Evolutionary conservation across 1,284 basidiomycete genomes (phyloP).

Genomic region (Boletellus deceptivus): DNA sequence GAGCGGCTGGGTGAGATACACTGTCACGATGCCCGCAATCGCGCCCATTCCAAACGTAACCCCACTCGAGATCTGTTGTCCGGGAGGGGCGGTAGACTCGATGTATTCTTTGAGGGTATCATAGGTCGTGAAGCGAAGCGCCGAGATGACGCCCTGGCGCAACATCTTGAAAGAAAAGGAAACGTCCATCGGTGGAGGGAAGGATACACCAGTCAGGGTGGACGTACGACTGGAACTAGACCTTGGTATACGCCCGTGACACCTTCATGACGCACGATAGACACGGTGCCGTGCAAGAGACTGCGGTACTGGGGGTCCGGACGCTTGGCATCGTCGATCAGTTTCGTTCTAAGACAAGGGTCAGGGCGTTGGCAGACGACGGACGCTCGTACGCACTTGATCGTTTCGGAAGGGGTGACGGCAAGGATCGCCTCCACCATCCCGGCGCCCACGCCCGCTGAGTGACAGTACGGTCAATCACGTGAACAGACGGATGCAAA

Average conservation of each 20-base stretch:
- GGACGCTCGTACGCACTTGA: constrained; percentile 67
- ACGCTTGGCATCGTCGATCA: constrained; percentile 92
- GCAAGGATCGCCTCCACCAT: constrained; percentile 94
- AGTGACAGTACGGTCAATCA: constrained; percentile 1
- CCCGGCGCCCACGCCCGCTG: constrained; percentile 92
- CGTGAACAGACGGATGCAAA: background rate
- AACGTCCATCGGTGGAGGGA: no score
- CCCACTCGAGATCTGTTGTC: no score
- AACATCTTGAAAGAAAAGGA: no score
- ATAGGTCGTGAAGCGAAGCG: no score
- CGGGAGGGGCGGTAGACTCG: no score
- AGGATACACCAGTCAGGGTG: background rate
- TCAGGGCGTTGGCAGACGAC: background rate
- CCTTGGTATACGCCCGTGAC: constrained; percentile 85
- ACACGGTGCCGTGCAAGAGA: constrained; percentile 81
- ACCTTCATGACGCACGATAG: constrained; percentile 86
- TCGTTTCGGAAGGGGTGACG: constrained; percentile 96
- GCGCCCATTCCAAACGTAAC: no score
- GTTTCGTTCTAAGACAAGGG: constrained; percentile 75
- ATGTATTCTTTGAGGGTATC: no score
- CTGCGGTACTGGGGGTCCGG: constrained; percentile 84
- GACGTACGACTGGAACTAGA: constrained; percentile 85
- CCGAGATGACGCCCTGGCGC: no score
- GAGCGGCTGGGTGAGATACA: no score
- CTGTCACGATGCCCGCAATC: no score